A percentile compares a stretch with the other conserved stretches of the same genome.
phyloP scores from a whole-genome alignment of 495 filamentous ascomycete species.

The Aspergillus incahuasiensis region DNA sequence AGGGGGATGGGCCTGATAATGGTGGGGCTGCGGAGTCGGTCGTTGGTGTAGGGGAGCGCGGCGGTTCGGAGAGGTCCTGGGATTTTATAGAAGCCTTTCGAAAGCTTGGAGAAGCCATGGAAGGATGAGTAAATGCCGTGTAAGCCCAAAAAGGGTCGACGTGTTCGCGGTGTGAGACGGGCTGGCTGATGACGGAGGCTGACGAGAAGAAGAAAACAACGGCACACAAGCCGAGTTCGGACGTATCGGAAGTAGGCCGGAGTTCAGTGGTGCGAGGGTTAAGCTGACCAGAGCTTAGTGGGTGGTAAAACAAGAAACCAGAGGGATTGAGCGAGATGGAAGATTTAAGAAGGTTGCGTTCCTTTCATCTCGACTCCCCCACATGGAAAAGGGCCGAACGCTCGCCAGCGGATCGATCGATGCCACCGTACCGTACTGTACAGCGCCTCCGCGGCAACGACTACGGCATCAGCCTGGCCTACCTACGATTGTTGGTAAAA shows the following conservation, averaged over 20 bases:
- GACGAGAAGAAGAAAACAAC: slow-evolving; percentile 8
- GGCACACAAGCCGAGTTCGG: slow-evolving; percentile 21
- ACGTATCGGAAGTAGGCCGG: slow-evolving; percentile 32
- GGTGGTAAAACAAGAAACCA: neutral
- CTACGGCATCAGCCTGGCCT: neutral
- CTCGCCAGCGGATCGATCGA: neutral
- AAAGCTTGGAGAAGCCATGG: slow-evolving; percentile 20
- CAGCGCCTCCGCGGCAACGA: neutral
- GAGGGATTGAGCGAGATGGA: neutral
- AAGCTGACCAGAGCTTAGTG: slow-evolving; percentile 4
- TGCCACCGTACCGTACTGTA: neutral
- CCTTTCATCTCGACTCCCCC: neutral
- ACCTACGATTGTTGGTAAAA: neutral
- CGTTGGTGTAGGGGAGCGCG: slow-evolving; percentile 13
- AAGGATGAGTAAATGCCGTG: neutral
- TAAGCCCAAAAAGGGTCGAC: neutral
- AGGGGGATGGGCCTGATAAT: slow-evolving; percentile 14
- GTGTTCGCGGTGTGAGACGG: neutral
- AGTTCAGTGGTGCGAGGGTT: neutral
- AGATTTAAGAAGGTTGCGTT: neutral
- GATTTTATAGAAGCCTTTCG: slow-evolving; percentile 17
- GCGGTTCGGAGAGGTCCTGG: slow-evolving; percentile 6
- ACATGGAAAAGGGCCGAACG: slow-evolving; percentile 1
- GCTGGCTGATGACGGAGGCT: slow-evolving; percentile 3
- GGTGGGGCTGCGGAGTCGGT: slow-evolving; percentile 18